A percentile compares a stretch with the other conserved stretches of the same genome.
Evolutionary conservation across 2,329 filamentous ascomycete genomes (phyloP).

Genomic region (Sclerotinia glacialis): DNA sequence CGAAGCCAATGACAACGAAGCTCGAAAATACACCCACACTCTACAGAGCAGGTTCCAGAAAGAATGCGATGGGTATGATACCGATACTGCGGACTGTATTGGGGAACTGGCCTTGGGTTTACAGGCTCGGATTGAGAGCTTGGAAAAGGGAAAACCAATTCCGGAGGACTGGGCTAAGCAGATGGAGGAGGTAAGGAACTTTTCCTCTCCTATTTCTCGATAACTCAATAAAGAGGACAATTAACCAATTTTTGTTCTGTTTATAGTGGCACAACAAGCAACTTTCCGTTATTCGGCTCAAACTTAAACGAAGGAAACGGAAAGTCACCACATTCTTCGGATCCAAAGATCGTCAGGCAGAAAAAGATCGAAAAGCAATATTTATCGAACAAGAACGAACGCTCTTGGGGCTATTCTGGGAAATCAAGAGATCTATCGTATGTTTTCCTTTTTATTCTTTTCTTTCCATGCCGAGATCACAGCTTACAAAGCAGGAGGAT

Average conservation of each 20-base stretch:
- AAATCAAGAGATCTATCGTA: constrained; percentile 7
- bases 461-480: neutral
- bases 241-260: neutral
- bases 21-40: neutral
- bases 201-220: neutral
- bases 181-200: neutral
- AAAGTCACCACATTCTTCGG: neutral
- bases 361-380: neutral
- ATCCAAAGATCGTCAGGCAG: neutral
- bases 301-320: neutral
- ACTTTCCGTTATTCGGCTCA: neutral
- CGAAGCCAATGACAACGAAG: neutral
- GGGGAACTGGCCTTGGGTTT: neutral
- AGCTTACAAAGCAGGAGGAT: neutral
- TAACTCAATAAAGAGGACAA: accelerated
- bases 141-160: constrained; percentile 5
- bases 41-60: neutral
- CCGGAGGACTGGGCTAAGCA: neutral
- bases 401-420: constrained; percentile 9
- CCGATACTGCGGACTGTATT: neutral
- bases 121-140: neutral
- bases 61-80: neutral
- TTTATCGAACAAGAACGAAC: neutral
- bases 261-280: constrained; percentile 5
- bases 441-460: too few species aligned